Conservation (phyloP, 23 red algal genomes). For the Gracilaria gracilis region DNA sequence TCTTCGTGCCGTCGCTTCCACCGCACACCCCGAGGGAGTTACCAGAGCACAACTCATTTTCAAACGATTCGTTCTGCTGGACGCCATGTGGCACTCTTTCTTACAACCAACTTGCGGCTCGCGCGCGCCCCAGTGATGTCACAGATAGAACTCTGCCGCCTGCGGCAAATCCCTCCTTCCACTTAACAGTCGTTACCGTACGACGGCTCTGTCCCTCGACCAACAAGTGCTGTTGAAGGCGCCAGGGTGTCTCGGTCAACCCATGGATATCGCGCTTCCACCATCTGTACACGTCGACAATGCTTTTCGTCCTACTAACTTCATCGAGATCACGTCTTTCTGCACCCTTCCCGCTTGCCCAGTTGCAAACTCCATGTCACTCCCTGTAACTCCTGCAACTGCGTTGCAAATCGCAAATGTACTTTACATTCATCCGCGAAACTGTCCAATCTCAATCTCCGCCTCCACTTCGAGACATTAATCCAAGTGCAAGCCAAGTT, state of each 20-base stretch:
- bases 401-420: not conserved
- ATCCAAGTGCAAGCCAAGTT: not conserved
- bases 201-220: too few relatives aligned
- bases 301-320: too few relatives aligned
- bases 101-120: constrained; percentile 5
- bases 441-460: constrained; percentile 25
- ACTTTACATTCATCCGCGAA: not conserved
- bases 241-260: too few relatives aligned
- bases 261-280: too few relatives aligned
- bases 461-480: not conserved
- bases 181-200: not conserved
- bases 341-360: too few relatives aligned
- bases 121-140: not conserved
- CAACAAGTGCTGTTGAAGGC: too few relatives aligned
- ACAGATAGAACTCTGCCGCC: not conserved
- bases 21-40: not conserved
- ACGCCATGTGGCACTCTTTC: not conserved
- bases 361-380: not conserved
- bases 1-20: constrained; percentile 3
- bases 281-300: not conserved
- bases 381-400: not conserved
- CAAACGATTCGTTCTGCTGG: not conserved
- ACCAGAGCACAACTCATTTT: not conserved
- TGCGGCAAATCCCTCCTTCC: not conserved
- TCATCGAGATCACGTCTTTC: too few relatives aligned